Evolutionary conservation across 768 basidiomycete genomes (phyloP), one percentile per base, ranked within the genome.

Genomic region (Termitomyces sp.): DNA sequence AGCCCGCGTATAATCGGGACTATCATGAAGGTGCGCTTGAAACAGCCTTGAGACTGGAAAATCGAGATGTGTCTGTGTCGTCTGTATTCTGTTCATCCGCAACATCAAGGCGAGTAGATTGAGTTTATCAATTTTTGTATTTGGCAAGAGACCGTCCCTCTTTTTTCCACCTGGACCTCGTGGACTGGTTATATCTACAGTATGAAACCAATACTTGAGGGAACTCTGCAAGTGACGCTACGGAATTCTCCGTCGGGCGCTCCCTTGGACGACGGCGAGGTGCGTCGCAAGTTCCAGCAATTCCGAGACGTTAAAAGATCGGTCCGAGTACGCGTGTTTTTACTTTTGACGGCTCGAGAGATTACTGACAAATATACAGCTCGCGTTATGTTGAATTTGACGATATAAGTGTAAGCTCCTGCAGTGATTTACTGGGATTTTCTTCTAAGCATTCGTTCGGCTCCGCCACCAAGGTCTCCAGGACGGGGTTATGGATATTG

Each of bases 301-400:
- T 94, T 90, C 63, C 96, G 96, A 15, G 93, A 96, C 64, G 86
- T 99, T 56, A 96, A 96, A 71, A 54, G 85, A 85, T 55, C 84
- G 86, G 41, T 70, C 72, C 42, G 86, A 91, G 88, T 84, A n/a
- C n/a, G 64, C 55, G 77, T 69, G 6, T 29, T 10, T 15, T 26
- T 29, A 39, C 29, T 20, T 2, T 48, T 29, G 39, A 5, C 44
- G n/a, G n/a, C 57, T 39, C 1, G 54, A 36, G n/a, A n/a, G 0
- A 8, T 10, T 22, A 39, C 20, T 57, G 39, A 54, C 54, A n/a
- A 36, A 31, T 24, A 41, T 42, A 0, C 59, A 98, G 94, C 64
- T 90, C 92, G 65, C 87, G 91, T 57, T 86, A 91, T 62, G 89
- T 98, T n/a, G 94, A 98, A 68, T 94, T 86, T 67, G 98, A 87